phyloP scores from a whole-genome alignment of 2,329 filamentous ascomycete genomes.

The Sclerotinia trifoliorum region DNA sequence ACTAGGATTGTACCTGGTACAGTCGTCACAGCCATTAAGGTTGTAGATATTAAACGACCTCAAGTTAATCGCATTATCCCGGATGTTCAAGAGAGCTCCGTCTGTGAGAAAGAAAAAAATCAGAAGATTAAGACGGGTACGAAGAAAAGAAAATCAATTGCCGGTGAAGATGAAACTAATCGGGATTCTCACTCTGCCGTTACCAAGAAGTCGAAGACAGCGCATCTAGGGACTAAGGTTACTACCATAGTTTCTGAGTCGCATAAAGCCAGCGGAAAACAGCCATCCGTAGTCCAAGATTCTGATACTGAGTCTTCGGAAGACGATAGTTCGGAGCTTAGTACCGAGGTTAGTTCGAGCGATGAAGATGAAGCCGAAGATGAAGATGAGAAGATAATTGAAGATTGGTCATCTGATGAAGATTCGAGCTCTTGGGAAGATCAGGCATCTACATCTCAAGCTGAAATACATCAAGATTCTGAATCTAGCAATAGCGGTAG shows the following conservation, averaged over 20 bases:
- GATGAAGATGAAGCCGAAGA: background rate
- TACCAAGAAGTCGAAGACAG: background rate
- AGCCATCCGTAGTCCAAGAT: background rate
- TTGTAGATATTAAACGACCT: background rate
- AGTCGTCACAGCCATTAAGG: background rate
- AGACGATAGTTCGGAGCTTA: constrained; percentile 1
- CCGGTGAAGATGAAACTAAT: background rate
- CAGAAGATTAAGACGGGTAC: background rate
- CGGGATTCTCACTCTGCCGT: background rate
- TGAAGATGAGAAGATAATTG: background rate
- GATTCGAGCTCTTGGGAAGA: background rate
- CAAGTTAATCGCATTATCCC: background rate
- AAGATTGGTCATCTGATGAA: constrained; percentile 5
- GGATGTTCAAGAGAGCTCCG: background rate
- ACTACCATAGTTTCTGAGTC: background rate
- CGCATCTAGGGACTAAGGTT: background rate
- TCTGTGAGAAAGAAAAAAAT: background rate
- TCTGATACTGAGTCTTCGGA: background rate
- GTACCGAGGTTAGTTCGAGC: background rate
- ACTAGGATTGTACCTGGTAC: constrained; percentile 3
- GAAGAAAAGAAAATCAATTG: background rate
- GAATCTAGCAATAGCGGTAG: background rate
- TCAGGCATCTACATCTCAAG: background rate
- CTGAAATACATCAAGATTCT: background rate
- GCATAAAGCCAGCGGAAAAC: background rate